Evolutionary conservation across 176 grass and related monocot genomes (phyloP).

Genomic region (Lolium rigidum): DNA sequence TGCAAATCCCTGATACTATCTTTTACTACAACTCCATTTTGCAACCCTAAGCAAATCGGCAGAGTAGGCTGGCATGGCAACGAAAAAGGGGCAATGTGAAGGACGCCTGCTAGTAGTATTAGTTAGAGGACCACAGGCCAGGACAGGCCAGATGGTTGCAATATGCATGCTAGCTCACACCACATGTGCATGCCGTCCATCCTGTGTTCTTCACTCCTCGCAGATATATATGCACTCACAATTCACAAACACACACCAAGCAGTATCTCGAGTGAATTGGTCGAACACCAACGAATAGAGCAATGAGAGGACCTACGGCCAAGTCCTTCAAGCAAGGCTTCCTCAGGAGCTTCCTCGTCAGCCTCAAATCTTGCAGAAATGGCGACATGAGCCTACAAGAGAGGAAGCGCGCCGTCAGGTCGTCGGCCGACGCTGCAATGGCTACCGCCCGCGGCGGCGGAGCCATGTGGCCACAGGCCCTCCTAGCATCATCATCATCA

Average conservation of each 20-base stretch:
- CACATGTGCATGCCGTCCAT: slow-evolving; percentile 36
- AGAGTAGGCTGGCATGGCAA: slow-evolving; percentile 31
- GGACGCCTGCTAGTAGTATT: background rate
- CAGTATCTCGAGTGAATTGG: background rate
- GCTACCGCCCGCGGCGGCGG: slow-evolving; percentile 44
- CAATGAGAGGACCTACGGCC: slow-evolving; percentile 56
- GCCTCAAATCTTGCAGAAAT: slow-evolving; percentile 38
- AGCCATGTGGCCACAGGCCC: slow-evolving; percentile 45
- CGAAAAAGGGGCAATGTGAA: slow-evolving; percentile 32
- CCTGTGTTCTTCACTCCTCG: slow-evolving; percentile 5
- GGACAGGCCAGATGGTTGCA: slow-evolving; percentile 27
- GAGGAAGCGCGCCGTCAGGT: slow-evolving; percentile 65
- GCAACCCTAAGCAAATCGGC: background rate
- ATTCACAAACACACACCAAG: background rate
- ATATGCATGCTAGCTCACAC: slow-evolving; percentile 60
- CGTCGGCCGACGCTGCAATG: slow-evolving; percentile 71
- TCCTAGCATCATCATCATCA: slow-evolving; percentile 28
- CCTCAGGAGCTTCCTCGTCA: slow-evolving; percentile 60
- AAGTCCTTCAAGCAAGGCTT: slow-evolving; percentile 64
- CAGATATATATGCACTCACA: background rate
- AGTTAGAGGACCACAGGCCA: slow-evolving; percentile 47
- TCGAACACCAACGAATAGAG: background rate
- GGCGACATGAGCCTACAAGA: slow-evolving; percentile 43
- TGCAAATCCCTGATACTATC: background rate
- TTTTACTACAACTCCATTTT: background rate